Evolutionary conservation across 495 filamentous ascomycete genomes (phyloP).

Genomic region (Articulospora tetracladia): DNA sequence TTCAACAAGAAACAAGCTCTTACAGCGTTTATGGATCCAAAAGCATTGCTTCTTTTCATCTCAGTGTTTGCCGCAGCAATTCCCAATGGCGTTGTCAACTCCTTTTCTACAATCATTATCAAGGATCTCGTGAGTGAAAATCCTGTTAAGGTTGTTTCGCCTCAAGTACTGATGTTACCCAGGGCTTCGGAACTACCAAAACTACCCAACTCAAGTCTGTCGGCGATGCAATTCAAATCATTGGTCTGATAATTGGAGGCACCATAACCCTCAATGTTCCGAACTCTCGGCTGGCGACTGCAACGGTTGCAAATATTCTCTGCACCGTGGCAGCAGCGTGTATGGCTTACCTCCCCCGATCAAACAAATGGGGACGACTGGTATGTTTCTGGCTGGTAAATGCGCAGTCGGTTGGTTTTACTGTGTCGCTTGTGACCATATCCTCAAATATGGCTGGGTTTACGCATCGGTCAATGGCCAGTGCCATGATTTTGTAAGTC

Average conservation of each 20-base stretch:
- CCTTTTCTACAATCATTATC: slow-evolving; percentile 27
- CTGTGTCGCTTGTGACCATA: neutral
- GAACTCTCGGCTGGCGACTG: slow-evolving; percentile 21
- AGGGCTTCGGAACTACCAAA: slow-evolving; percentile 20
- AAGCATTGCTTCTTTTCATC: slow-evolving; percentile 39
- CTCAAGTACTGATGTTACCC: neutral
- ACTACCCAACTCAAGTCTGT: slow-evolving; percentile 25
- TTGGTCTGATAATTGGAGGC: slow-evolving; percentile 18
- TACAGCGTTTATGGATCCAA: slow-evolving; percentile 55
- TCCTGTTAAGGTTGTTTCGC: neutral
- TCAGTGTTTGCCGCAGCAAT: neutral
- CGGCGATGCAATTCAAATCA: slow-evolving; percentile 23
- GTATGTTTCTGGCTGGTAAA: neutral
- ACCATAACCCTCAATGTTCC: slow-evolving; percentile 19
- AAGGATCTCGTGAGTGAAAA: slow-evolving; percentile 5
- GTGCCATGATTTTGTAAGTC: neutral
- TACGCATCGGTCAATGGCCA: neutral
- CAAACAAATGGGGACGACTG: neutral
- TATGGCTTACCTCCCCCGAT: neutral
- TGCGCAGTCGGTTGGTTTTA: neutral
- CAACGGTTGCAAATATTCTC: slow-evolving; percentile 22
- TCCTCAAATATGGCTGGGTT: neutral
- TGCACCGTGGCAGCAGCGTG: slow-evolving; percentile 17
- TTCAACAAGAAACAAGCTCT: slow-evolving; percentile 39
- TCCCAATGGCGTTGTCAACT: slow-evolving; percentile 21